Base-by-base conservation (phyloP, 192 early-diverging fungal genomes). In the Dimargaris xerosporica region DNA sequence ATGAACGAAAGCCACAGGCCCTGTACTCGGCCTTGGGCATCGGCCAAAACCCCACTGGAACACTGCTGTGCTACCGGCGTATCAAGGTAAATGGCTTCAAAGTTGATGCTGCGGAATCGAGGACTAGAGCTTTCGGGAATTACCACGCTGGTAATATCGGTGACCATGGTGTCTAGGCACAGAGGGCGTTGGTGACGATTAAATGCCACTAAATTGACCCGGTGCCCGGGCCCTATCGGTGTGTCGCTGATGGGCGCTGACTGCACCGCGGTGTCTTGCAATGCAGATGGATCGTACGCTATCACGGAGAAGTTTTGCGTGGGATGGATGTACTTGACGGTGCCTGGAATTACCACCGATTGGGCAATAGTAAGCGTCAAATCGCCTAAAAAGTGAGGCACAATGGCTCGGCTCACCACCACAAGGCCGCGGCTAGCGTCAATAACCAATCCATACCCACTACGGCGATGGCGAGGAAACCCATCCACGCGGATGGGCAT, bases 301-400 rank as follows among this genome's bases (percentile, higher is more conserved):
- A 98, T 39, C 41, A 98, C 77, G 1, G 85, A 83, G 75, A 88
- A 88, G 76, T 92, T 95, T 65, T 92, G 87, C 1, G 84, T 83
- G 1, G 93, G 94, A 61, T 98, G 94, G 45, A 90, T 54, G 63
- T 89, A 91, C 7, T 85, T 64, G 46, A 93, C 71, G 62, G 81
- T 82, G 21, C 81, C 94, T 0, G 91, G 93, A 62, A 98, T 85
- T 46, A 89, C 84, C n/a, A 91, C 82, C 34, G 84, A 84, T 65
- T 92, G 87, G 46, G 85, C 91, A 69, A 98, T 84, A 0, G 88
- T 90, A 41, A 98, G 73, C 44, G 78, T 76, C 30, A 93, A 75
- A 58, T 92, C 88, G 31, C 91, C 87, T 52, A 91, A 69, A 31
- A 74, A 78, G 65, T 87, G 80, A 0, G 86, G 86, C 12, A 98